phyloP scores from a whole-genome alignment of 2,329 filamentous ascomycete species.

The Exophiala phaeomuriformis region DNA sequence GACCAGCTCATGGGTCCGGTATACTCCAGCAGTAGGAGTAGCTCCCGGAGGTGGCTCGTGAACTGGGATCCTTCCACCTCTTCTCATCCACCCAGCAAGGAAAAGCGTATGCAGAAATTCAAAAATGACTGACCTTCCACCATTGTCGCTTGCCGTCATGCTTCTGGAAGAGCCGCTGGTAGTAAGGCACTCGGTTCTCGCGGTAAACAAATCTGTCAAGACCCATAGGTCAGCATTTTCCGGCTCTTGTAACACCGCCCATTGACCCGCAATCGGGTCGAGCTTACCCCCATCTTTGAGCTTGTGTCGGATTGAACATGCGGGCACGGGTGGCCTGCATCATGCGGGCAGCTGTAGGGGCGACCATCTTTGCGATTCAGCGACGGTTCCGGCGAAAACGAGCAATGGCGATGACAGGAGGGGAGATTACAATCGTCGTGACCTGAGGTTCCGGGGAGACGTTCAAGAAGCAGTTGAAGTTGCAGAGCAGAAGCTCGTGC shows the following conservation, averaged over 20 bases:
- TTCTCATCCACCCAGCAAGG: not conserved
- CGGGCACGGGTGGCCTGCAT: conserved; percentile 27
- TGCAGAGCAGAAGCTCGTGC: conserved; percentile 3
- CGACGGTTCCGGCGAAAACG: not conserved
- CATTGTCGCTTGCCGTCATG: conserved; percentile 61
- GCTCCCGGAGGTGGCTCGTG: too few species aligned
- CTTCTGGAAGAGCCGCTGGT: conserved; percentile 60
- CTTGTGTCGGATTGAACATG: conserved; percentile 23
- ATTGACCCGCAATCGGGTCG: not conserved
- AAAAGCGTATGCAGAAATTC: not conserved
- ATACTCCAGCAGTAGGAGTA: too few species aligned
- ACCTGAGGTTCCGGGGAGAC: not conserved
- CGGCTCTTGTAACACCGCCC: not conserved
- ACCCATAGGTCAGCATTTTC: conserved; percentile 1
- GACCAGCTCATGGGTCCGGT: too few species aligned
- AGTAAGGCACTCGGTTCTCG: conserved; percentile 60
- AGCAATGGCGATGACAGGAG: conserved; percentile 2
- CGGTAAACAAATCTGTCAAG: conserved; percentile 51
- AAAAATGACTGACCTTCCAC: conserved; percentile 53
- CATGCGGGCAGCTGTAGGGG: conserved; percentile 27
- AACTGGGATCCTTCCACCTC: not conserved
- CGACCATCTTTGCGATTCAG: conserved; percentile 24
- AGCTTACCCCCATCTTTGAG: conserved; percentile 21
- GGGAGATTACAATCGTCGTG: conserved; percentile 1
- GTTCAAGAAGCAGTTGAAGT: not conserved